These are phyloP conservation scores for Xylaria curta DNA, from an alignment of 495 filamentous ascomycete species.

Conservation along the genomic window DNA sequence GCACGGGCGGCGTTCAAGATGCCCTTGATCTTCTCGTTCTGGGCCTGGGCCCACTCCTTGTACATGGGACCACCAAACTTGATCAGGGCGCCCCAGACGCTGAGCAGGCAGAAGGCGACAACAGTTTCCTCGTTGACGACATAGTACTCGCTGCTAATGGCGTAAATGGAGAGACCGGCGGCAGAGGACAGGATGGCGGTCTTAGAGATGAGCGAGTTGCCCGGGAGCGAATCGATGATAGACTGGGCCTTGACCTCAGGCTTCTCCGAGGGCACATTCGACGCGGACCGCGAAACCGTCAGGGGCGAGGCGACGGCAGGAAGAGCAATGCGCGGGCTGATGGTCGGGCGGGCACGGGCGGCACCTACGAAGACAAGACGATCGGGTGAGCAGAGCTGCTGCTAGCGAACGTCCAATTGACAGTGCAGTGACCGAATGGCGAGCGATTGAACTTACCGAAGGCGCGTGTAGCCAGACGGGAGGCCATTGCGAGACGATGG, in stretches of 20 bases:
- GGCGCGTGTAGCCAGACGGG: slow-evolving; percentile 89
- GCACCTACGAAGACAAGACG: slow-evolving; percentile 67
- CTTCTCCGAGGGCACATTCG: slow-evolving; percentile 79
- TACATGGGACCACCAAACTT: slow-evolving; percentile 94
- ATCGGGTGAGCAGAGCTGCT: slow-evolving; percentile 30
- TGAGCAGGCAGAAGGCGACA: slow-evolving; percentile 85
- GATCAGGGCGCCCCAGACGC: slow-evolving; percentile 84
- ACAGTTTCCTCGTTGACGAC: slow-evolving; percentile 98
- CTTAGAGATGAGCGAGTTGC: slow-evolving; percentile 87
- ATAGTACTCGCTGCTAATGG: slow-evolving; percentile 99
- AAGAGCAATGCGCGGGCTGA: slow-evolving; percentile 67
- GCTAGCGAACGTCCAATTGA: slow-evolving; percentile 29
- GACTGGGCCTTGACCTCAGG: slow-evolving; percentile 95
- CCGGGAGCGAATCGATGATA: slow-evolving; percentile 87
- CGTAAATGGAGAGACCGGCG: slow-evolving; percentile 88
- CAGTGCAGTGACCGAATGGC: background rate
- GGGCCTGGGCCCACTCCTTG: slow-evolving; percentile 85
- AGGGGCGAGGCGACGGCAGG: slow-evolving; percentile 72
- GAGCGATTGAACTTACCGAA: slow-evolving; percentile 69
- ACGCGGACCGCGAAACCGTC: slow-evolving; percentile 68
- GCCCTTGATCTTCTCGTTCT: slow-evolving; percentile 85
- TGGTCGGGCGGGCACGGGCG: slow-evolving; percentile 79
- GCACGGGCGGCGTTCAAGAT: slow-evolving; percentile 92
- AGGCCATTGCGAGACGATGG: slow-evolving; percentile 81
- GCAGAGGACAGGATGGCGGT: slow-evolving; percentile 93